Conservation (phyloP, 2,329 filamentous ascomycete genomes). For the Rhynchosporium agropyri region DNA sequence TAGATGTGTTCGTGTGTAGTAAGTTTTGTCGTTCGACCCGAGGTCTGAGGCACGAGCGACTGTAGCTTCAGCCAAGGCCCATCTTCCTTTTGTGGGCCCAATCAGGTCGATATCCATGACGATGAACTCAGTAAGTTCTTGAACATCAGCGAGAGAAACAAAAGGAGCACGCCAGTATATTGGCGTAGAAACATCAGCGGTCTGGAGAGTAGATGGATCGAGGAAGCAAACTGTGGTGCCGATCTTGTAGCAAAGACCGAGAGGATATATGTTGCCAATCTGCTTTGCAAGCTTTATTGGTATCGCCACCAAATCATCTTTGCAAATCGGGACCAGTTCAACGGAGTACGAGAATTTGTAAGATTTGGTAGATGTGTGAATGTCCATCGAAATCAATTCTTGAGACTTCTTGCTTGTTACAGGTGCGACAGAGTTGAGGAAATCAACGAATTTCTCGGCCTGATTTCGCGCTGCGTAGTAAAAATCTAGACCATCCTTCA, state of each 20-base stretch:
- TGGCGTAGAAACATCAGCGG: slow-evolving; percentile 77
- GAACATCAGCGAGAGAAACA: slow-evolving; percentile 77
- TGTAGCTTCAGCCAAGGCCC: slow-evolving; percentile 82
- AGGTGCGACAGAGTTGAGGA: slow-evolving; percentile 80
- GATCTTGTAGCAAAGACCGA: slow-evolving; percentile 83
- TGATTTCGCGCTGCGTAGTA: slow-evolving; percentile 90
- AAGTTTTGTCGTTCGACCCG: slow-evolving; percentile 82
- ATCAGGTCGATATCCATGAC: slow-evolving; percentile 90
- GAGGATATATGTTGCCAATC: slow-evolving; percentile 83
- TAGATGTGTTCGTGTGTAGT: slow-evolving; percentile 88
- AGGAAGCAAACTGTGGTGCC: slow-evolving; percentile 88
- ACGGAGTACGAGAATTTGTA: slow-evolving; percentile 95
- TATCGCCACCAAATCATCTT: slow-evolving; percentile 93
- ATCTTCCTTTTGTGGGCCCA: slow-evolving; percentile 76
- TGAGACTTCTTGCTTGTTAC: slow-evolving; percentile 82
- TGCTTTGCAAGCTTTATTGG: slow-evolving; percentile 87
- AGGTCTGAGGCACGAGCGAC: slow-evolving; percentile 86
- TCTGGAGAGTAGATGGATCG: slow-evolving; percentile 89
- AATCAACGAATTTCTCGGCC: slow-evolving; percentile 90
- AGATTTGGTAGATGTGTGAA: slow-evolving; percentile 85
- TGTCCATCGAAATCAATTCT: slow-evolving; percentile 90
- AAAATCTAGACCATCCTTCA: slow-evolving; percentile 94
- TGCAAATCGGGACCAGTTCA: slow-evolving; percentile 92
- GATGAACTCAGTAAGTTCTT: slow-evolving; percentile 87
- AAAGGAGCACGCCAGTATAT: slow-evolving; percentile 95